Evolutionary conservation across 148 eudicot species (phyloP).

Genomic region (Bassia scoparia): DNA sequence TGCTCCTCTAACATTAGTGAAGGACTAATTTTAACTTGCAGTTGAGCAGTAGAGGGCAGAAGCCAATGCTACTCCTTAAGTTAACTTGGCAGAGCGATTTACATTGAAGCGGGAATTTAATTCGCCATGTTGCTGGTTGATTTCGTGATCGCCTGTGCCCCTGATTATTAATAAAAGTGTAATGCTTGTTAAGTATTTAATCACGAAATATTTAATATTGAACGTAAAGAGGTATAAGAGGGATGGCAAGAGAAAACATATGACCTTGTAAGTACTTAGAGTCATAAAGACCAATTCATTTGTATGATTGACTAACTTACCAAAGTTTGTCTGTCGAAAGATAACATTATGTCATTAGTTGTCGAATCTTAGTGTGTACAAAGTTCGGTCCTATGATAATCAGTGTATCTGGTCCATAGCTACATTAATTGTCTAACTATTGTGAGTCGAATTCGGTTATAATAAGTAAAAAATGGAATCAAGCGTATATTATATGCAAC

Average conservation of each 20-base stretch:
- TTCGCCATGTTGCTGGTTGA: slow-evolving; percentile 52
- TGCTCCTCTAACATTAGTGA: neutral
- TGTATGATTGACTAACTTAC: slow-evolving; percentile 40
- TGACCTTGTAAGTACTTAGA: slow-evolving; percentile 52
- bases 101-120: slow-evolving; percentile 34
- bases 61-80: slow-evolving; percentile 50
- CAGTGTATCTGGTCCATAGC: slow-evolving; percentile 61
- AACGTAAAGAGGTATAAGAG: too few relatives aligned
- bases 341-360: too few relatives aligned
- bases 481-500: too few relatives aligned
- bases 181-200: neutral
- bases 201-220: neutral
- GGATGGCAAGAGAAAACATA: too few relatives aligned
- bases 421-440: slow-evolving; percentile 76
- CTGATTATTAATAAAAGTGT: slow-evolving; percentile 27
- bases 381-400: slow-evolving; percentile 40
- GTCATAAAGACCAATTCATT: slow-evolving; percentile 67
- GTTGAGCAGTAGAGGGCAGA: slow-evolving; percentile 34
- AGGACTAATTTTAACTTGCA: slow-evolving; percentile 32
- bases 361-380: too few relatives aligned
- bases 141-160: slow-evolving; percentile 10
- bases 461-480: too few relatives aligned
- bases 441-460: too few relatives aligned
- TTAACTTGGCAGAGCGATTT: slow-evolving; percentile 28
- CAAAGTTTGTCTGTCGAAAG: too few relatives aligned